Evolutionary conservation across 2,329 filamentous ascomycete species (phyloP), one percentile per base, ranked within the genome.

Genomic region (Pseudopithomyces maydicus): DNA sequence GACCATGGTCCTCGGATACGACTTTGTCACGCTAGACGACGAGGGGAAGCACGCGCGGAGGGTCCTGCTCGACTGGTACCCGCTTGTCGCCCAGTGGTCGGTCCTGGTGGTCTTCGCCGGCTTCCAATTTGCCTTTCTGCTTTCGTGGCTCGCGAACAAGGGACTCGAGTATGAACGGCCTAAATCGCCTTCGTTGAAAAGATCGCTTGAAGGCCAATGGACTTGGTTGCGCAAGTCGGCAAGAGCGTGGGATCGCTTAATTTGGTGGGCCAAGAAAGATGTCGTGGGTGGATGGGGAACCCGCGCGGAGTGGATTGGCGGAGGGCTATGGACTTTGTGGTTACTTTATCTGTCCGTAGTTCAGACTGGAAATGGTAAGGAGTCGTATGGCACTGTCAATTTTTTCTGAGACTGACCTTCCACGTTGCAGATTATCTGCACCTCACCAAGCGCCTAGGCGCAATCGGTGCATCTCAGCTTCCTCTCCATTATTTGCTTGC

Each of bases 401-500:
- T 14, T 33, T 33, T 12, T 35, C 20, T 11, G 22, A 35, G n/a
- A 45, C 32, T 29, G 26, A 54, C 44, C 15, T 39, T 17, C 4
- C 4, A 29, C 8, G 5, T 29, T 8, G 6, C 49, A 86, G 85
- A 88, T 70, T 88, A 88, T 55, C 77, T 88, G 29, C 86, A 88
- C 69, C 74, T 88, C 22, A 88, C 86, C 22, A 88, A 87, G 73
- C 81, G 85, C 5, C 79, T 88, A 52, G 85, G 83, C 17, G 84
- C 85, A 45, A 79, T 88, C 48, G 84, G 78, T 20, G 78, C 85
- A 6, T 87, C 85, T 8, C 86, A 88, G 63, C 69, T 77, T 1
- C 86, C 86, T 1, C 69, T 87, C 2, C 85, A 87, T 53, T 85
- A 86, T 55, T 77, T 87, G 6, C 79, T 88, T 56, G 75, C 82